Base-by-base conservation (phyloP, 164 flowering plant genomes). In the Umbilicus rupestris region DNA sequence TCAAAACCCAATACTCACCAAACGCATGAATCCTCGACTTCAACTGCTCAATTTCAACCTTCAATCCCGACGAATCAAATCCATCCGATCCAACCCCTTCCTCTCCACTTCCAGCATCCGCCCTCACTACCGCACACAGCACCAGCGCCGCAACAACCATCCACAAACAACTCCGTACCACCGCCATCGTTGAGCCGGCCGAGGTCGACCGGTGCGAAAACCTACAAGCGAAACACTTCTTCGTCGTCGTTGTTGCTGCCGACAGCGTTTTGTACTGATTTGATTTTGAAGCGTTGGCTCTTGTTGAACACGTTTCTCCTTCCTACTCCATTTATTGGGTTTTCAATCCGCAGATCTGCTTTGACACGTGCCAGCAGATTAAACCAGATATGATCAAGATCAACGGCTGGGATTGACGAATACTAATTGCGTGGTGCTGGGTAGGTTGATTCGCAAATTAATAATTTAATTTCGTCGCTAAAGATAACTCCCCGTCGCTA, bases 1-100 rank as follows among this genome's bases (percentile, higher is more conserved):
- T 16, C 20, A 2, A 17, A 3, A 62, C 8, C 2, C 17, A 28
- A 26, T 20, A 39, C 83, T 69, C 66, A 83, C 87, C 87, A 0
- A 83, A 82, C 22, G 71, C 20, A 8, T 35, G 75, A 78, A 83
- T 83, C 82, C 71, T 78, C 28, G 79, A 78, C 66, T 81, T 77
- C 68, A 83, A 81, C 39, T 77, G 78, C 29, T 72, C 81, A 22
- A 81, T 37, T 64, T 81, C 76, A 65, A 68, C 62, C 72, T 66
- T 71, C 62, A 77, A 55, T 57, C 69, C 64, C 20, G 78, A 68
- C 57, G 39, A 75, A 30, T 72, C 71, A 28, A 78, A 71, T 62
- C 66, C 68, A 16, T 46, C 68, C 28, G 46, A 69, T 20, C 72
- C 72, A 14, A 57, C 72, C 22, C 59, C 30, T 28, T 45, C 60